Base-by-base conservation (phyloP, 768 basidiomycete genomes). In the Lactifluus hygrophoroides region DNA sequence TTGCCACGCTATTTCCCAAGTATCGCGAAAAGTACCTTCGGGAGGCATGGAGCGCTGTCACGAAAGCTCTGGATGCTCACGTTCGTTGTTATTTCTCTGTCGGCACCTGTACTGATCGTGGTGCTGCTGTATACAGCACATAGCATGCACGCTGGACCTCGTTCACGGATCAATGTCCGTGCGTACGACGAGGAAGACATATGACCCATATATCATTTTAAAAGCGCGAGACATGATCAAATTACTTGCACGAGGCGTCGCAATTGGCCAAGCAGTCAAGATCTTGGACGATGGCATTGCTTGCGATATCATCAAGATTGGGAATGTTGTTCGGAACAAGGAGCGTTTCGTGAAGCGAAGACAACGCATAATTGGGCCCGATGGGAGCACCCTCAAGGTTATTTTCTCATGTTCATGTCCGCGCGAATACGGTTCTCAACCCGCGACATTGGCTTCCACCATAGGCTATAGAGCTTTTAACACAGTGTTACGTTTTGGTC, bases 231-330 rank as follows among this genome's bases (percentile, higher is more conserved):
- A 99, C 71, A 78, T 98, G 76, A 82, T 98, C 64, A 98, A 98
- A 70, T 80, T 99, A 4, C 80, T 99, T 27, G 92, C 96, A 25
- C 84, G 96, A 69, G 91, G 92, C 40, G 94, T 99, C 27, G 79
- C 90, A 16, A 70, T 94, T 50, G 82, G 75, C 5, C 89, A 95
- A 69, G 94, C 93, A 0, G 80, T 88, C 53, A 94, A 94, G 70
- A 84, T 97, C 44, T 74, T 99, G 54, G 86, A 96, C 58, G 96
- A 99, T 69, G 80, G 80, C 47, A 78, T 88, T 21, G 90, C 93
- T 2, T 96, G 93, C 70, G 96, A 99, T 71, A 94, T 99, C 63
- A 97, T 99, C 70, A 97, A 98, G 74, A 97, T 98, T 61, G 95
- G 96, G 16, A 94, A 80, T 66, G 70, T 95, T 52, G 90, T 98